These are phyloP conservation scores for Fusarium papillatum DNA, from an alignment of 2,329 filamentous ascomycete species.

Conservation along the genomic window DNA sequence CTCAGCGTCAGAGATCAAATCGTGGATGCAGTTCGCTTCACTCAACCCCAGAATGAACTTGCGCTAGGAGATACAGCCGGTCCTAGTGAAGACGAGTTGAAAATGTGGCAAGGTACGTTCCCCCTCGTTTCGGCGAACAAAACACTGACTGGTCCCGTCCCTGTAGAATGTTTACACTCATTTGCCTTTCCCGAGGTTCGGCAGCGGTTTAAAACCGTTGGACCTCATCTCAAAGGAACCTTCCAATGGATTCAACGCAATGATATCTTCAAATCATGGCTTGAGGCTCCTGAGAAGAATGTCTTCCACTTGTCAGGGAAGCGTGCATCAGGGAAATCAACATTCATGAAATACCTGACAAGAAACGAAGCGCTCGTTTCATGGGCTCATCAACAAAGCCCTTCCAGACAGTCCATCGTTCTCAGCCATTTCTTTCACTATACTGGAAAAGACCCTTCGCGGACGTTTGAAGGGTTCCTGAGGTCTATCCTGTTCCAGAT, in stretches of 20 bases:
- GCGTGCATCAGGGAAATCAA: slow-evolving; percentile 1
- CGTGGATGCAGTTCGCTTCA: background rate
- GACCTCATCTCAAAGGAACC: background rate
- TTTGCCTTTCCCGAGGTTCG: background rate
- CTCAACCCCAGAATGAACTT: background rate
- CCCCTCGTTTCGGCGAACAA: background rate
- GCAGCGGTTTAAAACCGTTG: background rate
- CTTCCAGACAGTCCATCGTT: background rate
- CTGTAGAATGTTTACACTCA: background rate
- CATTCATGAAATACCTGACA: background rate
- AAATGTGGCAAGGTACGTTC: background rate
- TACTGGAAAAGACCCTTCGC: background rate
- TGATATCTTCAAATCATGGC: background rate
- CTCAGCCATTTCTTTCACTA: background rate
- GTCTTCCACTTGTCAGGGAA: background rate
- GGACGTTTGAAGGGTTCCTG: background rate
- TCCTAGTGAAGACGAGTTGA: background rate
- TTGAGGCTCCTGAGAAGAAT: background rate
- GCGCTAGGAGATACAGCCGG: background rate
- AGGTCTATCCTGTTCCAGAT: background rate
- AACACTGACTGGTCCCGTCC: background rate
- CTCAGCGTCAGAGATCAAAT: background rate
- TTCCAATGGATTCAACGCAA: background rate
- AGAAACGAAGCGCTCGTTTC: background rate
- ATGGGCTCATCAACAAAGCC: too few relatives aligned